Base-by-base conservation (phyloP, 345 rosid species). In the Heritiera littoralis region DNA sequence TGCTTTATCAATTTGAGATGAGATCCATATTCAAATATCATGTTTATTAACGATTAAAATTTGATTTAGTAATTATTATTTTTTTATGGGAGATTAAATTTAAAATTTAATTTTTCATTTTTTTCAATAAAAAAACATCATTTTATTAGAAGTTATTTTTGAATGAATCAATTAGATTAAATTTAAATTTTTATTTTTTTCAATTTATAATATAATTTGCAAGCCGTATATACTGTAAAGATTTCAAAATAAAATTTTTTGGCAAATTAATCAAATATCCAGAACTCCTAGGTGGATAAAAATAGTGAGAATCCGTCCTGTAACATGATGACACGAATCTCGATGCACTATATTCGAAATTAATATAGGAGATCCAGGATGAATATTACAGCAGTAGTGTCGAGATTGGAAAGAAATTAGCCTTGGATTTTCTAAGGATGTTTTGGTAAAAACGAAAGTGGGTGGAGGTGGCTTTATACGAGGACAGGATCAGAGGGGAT, bases 401-500 rank as follows among this genome's bases (percentile, higher is more conserved):
- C 32, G 38, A 28, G 15, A 28, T 23, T 60, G 2, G 66, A 23
- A 23, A 23, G 38, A 9, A 60, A 60, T 63, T 10, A 55, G 60
- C 28, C 60, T 55, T 18, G 60, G 60, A 55, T 2, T 18, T 55
- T 55, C 6, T 4, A 5, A 28, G 60, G 32, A 32, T 2, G 63
- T 55, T 55, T 18, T 1, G 60, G 60, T 55, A 55, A 55, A 55
- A 5, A 5, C 38, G 60, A 9, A 18, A 55, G 60, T 40, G n/a
- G 12, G 58, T 4, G 18, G 10, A 35, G 74, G 81, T 43, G 74
- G 81, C 73, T 18, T 23, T 74, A 12, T 32, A 51, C 11, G 82
- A 59, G 45, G 82, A 72, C 83, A 85, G 46, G 72, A 82, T 77
- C 78, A 74, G 40, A 55, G 38, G 9, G 0, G 70, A 46, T 46